A percentile compares a stretch with the other conserved stretches of the same genome.
Conservation (phyloP, 129 eudicot genomes). For the Tanacetum coccineum region DNA sequence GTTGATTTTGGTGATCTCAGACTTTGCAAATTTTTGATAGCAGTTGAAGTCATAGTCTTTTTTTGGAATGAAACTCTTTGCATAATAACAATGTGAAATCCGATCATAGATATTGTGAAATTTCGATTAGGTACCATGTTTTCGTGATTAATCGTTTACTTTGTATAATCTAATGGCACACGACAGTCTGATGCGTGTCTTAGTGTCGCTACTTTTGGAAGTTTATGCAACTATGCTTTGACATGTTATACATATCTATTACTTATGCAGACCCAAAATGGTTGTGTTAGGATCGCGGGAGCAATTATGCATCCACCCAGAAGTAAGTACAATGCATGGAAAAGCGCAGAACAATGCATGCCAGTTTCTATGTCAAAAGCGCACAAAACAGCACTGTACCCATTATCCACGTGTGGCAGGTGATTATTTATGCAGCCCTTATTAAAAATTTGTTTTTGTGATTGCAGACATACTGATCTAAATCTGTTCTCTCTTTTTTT, state of each 20-base stretch:
- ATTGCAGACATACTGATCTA: slow-evolving; percentile 8
- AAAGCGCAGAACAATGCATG: slow-evolving; percentile 92
- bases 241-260: slow-evolving; percentile 12
- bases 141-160: too few relatives aligned
- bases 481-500: slow-evolving; percentile 13
- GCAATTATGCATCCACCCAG: slow-evolving; percentile 89
- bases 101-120: too few relatives aligned
- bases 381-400: slow-evolving; percentile 63
- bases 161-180: too few relatives aligned
- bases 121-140: too few relatives aligned
- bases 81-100: too few relatives aligned
- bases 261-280: slow-evolving; percentile 90
- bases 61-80: too few relatives aligned
- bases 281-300: slow-evolving; percentile 97
- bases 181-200: too few relatives aligned
- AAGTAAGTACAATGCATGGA: slow-evolving; percentile 76
- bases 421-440: slow-evolving; percentile 18
- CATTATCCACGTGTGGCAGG: slow-evolving; percentile 82
- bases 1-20: slow-evolving; percentile 9
- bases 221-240: neutral
- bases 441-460: slow-evolving; percentile 9
- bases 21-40: neutral
- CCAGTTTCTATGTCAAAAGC: slow-evolving; percentile 68
- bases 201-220: too few relatives aligned
- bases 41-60: neutral